Conservation (phyloP, 2,329 filamentous ascomycete genomes). For the Claviceps digitariae region DNA sequence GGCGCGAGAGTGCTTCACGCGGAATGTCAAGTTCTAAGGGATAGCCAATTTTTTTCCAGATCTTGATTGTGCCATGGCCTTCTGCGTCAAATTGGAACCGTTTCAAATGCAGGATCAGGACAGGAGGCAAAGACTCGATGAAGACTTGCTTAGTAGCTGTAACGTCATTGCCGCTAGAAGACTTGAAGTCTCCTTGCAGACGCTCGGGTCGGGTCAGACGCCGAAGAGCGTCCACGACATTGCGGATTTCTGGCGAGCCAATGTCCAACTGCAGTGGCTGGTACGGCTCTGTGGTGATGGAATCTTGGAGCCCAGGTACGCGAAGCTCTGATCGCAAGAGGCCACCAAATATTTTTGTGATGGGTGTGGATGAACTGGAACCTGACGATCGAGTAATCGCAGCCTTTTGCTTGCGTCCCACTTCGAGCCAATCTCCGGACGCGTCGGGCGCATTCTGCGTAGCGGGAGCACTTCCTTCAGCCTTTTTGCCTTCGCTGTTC, state of each 20-base stretch:
- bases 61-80: slow-evolving; percentile 75
- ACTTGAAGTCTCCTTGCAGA: slow-evolving; percentile 73
- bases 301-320: slow-evolving; percentile 76
- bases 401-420: slow-evolving; percentile 80
- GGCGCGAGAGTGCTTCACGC: slow-evolving; percentile 70
- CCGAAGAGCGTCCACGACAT: slow-evolving; percentile 82
- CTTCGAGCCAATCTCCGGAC: slow-evolving; percentile 66
- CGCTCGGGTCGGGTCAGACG: slow-evolving; percentile 73
- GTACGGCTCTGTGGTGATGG: slow-evolving; percentile 85
- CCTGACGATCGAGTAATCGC: slow-evolving; percentile 80
- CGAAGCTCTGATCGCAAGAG: slow-evolving; percentile 80
- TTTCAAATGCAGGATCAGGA: slow-evolving; percentile 90
- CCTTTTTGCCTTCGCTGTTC: slow-evolving; percentile 29
- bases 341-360: slow-evolving; percentile 91
- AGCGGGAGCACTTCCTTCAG: slow-evolving; percentile 17
- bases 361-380: slow-evolving; percentile 58
- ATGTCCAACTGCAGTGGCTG: slow-evolving; percentile 93
- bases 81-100: slow-evolving; percentile 90
- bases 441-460: slow-evolving; percentile 18
- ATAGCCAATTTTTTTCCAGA: slow-evolving; percentile 97
- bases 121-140: slow-evolving; percentile 80
- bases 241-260: slow-evolving; percentile 70
- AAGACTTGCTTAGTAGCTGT: slow-evolving; percentile 87
- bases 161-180: slow-evolving; percentile 60
- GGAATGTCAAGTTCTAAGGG: slow-evolving; percentile 90